Evolutionary conservation across 2,329 filamentous ascomycete species (phyloP), one percentile per base, ranked within the genome.

Genomic region (Aspergillus fumigatus): DNA sequence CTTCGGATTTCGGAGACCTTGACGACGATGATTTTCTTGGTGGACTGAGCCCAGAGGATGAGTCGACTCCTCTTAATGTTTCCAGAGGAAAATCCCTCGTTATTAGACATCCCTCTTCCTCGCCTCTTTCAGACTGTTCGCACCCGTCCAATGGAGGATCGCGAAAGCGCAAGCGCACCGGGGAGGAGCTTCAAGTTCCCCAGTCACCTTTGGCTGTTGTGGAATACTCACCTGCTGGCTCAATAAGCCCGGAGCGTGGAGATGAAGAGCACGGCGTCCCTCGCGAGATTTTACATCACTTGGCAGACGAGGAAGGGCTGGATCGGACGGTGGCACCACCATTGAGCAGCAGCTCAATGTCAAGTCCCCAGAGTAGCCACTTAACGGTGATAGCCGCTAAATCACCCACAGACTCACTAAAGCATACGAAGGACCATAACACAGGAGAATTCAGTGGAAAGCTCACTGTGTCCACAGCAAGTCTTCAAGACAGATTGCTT

Each of bases 1-100:
- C 72, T 25, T 71, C 72, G 26, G 70, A 73, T 19, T 55, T 73
- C 2, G 70, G 69, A 10, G 63, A 67, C 25, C 43, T 47, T 56
- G 62, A 65, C 35, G 63, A 76, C 50, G 73, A 76, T 48, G 74
- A 77, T 56, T 76, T 77, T 57, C 67, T 78, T 19, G 75, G 74
- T 29, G 73, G 71, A 8, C 68, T 78, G 50, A 73, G 71, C 47
- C 75, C 76, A 0, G 68, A 77, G 54, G 76, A 78, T 62, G 75
- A 78, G 57, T 78, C 76, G 19, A 78, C 76, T 7, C 76, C 76
- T 2, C 59, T 78, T 45, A 72, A 75, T 57, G 57, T 72, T 29
- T 54, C 71, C 14, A 70, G 67, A 52, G 65, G 68, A 8, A 72
- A 72, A 54, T 67, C 69, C 29, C 61, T 72, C n/a, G 53, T 69